Conservation (phyloP, 2,329 filamentous ascomycete genomes). For the Penicillium sp. region DNA sequence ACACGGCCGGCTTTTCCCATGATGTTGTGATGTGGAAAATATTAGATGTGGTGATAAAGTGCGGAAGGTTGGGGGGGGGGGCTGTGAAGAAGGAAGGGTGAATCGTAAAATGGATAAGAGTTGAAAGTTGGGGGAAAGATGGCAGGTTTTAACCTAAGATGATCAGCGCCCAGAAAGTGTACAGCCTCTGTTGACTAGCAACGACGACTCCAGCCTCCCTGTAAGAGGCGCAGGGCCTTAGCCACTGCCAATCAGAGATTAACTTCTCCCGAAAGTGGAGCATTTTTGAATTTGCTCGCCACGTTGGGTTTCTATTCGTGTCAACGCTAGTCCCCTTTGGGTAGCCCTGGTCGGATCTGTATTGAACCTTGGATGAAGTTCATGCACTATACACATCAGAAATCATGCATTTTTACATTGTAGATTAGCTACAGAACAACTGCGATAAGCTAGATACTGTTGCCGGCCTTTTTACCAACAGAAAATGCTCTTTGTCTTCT, state of each 20-base stretch:
- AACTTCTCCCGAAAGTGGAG: neutral
- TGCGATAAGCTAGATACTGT: neutral
- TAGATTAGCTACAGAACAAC: neutral
- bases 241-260: neutral
- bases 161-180: slow-evolving; percentile 10
- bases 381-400: neutral
- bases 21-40: slow-evolving; percentile 8
- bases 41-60: neutral
- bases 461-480: neutral
- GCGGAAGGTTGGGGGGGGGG: no score
- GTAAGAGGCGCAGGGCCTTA: slow-evolving; percentile 20
- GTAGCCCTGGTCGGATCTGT: neutral
- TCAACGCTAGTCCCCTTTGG: neutral
- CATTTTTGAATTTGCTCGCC: neutral
- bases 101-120: neutral
- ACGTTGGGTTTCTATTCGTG: slow-evolving; percentile 7
- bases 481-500: neutral
- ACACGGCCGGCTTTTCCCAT: slow-evolving; percentile 77
- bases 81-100: slow-evolving; percentile 1
- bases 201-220: slow-evolving; percentile 19
- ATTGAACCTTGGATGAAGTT: neutral
- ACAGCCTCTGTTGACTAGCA: slow-evolving; percentile 14
- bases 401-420: neutral
- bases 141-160: slow-evolving; percentile 13
- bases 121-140: neutral